Percentiles rank a stretch among this genome's conserved stretches.
These are phyloP conservation scores for Phytophthora niederhauseri DNA, from an alignment of 352 stramenopile genomes.

Conservation along the genomic window DNA sequence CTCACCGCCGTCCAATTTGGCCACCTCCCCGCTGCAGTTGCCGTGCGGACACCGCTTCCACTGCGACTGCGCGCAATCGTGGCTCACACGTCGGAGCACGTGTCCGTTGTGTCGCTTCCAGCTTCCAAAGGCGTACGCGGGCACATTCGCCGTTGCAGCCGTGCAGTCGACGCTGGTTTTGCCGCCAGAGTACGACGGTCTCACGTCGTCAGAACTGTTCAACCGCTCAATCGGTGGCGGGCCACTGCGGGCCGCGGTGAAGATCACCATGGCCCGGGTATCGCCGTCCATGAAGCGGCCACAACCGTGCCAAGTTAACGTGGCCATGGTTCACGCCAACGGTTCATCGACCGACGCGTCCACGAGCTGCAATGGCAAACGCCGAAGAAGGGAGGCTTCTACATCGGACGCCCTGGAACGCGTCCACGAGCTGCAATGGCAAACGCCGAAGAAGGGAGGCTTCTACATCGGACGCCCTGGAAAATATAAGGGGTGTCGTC, in stretches of 20 bases:
- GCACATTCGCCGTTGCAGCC: slow-evolving; percentile 65
- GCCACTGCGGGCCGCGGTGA: slow-evolving; percentile 56
- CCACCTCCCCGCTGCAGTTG: slow-evolving; percentile 55
- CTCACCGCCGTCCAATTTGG: slow-evolving; percentile 20
- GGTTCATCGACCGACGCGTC: slow-evolving; percentile 19
- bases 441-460: slow-evolving; percentile 19
- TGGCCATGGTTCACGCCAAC: slow-evolving; percentile 59
- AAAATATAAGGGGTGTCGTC: slow-evolving; percentile 2
- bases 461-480: neutral
- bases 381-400: slow-evolving; percentile 7
- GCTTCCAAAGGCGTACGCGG: slow-evolving; percentile 72
- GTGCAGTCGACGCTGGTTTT: slow-evolving; percentile 67
- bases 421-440: neutral
- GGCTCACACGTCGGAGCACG: slow-evolving; percentile 89
- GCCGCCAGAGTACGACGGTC: slow-evolving; percentile 43
- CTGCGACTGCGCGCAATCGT: slow-evolving; percentile 89
- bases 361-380: slow-evolving; percentile 3
- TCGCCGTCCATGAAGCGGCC: slow-evolving; percentile 21
- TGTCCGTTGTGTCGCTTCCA: slow-evolving; percentile 95
- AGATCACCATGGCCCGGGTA: slow-evolving; percentile 65
- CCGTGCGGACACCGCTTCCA: slow-evolving; percentile 95
- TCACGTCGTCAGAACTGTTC: slow-evolving; percentile 47
- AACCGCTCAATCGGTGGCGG: slow-evolving; percentile 33
- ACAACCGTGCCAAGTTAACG: slow-evolving; percentile 61
- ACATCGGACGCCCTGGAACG: neutral